These are phyloP conservation scores for Colletotrichum liriopes DNA, from an alignment of 2,329 filamentous ascomycete species.

Conservation along the genomic window DNA sequence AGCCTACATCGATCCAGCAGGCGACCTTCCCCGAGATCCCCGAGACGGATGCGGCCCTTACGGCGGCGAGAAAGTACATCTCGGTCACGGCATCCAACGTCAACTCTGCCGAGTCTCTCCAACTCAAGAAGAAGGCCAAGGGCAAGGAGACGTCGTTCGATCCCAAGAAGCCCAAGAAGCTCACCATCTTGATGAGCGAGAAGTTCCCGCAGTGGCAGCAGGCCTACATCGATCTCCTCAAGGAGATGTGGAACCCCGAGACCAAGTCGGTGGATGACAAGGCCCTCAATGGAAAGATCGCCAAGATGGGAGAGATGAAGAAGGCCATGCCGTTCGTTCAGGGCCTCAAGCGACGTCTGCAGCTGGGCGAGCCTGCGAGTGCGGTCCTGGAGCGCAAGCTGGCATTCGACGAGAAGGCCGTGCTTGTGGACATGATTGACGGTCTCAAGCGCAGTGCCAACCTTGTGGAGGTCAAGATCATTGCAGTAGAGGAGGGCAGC, in stretches of 20 bases:
- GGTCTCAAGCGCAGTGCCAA: constrained; percentile 83
- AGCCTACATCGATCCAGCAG: constrained; percentile 82
- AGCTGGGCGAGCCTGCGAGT: constrained; percentile 76
- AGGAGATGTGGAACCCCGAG: constrained; percentile 76
- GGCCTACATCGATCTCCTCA: constrained; percentile 87
- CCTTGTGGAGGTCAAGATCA: constrained; percentile 79
- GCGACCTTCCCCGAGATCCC: constrained; percentile 82
- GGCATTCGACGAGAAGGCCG: constrained; percentile 86
- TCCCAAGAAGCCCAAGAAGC: constrained; percentile 91
- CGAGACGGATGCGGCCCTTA: constrained; percentile 75
- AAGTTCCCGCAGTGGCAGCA: constrained; percentile 93
- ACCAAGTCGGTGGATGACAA: constrained; percentile 83
- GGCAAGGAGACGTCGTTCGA: constrained; percentile 90
- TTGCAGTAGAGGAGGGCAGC: constrained; percentile 79
- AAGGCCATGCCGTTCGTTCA: constrained; percentile 99
- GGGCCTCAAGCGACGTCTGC: constrained; percentile 84
- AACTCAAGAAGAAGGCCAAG: constrained; percentile 92
- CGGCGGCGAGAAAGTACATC: constrained; percentile 87
- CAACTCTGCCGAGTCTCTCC: constrained; percentile 85
- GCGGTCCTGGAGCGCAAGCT: constrained; percentile 87
- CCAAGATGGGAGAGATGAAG: constrained; percentile 92
- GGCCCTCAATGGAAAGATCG: constrained; percentile 82
- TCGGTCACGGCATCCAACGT: constrained; percentile 83
- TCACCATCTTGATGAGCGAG: constrained; percentile 86
- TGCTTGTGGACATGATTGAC: constrained; percentile 83